Conservation (phyloP, 306 rosid species). For the Quercus rubra region DNA sequence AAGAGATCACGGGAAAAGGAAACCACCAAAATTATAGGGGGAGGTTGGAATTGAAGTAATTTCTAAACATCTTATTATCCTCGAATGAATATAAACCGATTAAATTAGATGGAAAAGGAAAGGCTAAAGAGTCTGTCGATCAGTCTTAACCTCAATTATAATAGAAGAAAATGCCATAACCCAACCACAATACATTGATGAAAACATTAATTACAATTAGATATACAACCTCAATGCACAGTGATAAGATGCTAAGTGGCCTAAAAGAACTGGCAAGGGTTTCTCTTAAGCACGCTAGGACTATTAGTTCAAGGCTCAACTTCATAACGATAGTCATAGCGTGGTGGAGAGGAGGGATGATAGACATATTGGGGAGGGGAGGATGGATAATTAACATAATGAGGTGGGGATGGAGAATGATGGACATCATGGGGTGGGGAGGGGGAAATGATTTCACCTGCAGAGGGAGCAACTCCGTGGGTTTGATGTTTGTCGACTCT, state of each 20-base stretch:
- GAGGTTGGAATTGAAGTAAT: background rate
- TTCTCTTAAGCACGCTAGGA: conserved; percentile 16
- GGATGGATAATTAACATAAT: conserved; percentile 20
- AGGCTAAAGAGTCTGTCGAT: too few species aligned
- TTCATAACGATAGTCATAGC: conserved; percentile 41
- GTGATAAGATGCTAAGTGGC: background rate
- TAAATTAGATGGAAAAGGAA: too few species aligned
- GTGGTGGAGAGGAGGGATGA: conserved; percentile 25
- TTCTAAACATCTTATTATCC: too few species aligned
- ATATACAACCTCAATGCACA: conserved; percentile 1
- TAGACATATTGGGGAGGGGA: conserved; percentile 44
- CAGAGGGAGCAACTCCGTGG: conserved; percentile 28
- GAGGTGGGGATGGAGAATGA: conserved; percentile 30
- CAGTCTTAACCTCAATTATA: background rate
- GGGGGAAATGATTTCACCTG: conserved; percentile 54
- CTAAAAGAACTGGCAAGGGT: conserved; percentile 21
- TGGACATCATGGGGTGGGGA: conserved; percentile 42
- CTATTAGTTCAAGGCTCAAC: conserved; percentile 36
- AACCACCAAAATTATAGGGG: background rate
- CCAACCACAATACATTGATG: conserved; percentile 19
- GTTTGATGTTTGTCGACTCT: conserved; percentile 73
- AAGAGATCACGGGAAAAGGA: background rate
- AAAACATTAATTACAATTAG: conserved; percentile 27
- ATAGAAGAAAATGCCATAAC: background rate
- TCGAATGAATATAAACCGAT: too few species aligned